These are phyloP conservation scores for Aspergillus carbonarius DNA, from an alignment of 2,329 filamentous ascomycete genomes.

Conservation along the genomic window DNA sequence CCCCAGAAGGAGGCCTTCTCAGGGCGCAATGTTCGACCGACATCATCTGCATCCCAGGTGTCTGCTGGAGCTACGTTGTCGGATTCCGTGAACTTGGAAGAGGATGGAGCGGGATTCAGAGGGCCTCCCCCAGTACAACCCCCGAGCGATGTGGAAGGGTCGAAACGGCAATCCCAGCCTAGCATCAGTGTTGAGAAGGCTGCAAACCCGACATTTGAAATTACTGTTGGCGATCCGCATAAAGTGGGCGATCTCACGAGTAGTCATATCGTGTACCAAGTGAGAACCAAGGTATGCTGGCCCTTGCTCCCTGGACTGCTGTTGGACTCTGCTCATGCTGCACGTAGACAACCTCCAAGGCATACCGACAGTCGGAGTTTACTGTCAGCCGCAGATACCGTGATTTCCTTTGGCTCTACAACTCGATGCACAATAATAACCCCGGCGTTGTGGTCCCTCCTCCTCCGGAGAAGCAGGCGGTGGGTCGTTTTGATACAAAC, in stretches of 20 bases:
- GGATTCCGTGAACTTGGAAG: constrained; percentile 71
- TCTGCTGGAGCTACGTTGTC: constrained; percentile 53
- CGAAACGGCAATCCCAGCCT: constrained; percentile 60
- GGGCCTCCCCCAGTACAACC: constrained; percentile 60
- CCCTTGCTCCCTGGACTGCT: background rate
- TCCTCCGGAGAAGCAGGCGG: constrained; percentile 95
- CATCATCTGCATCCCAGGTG: constrained; percentile 45
- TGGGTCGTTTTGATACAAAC: constrained; percentile 92
- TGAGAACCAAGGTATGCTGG: constrained; percentile 77
- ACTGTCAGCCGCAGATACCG: constrained; percentile 90
- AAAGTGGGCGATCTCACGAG: constrained; percentile 97
- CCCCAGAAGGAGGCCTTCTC: constrained; percentile 58
- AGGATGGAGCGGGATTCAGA: constrained; percentile 65
- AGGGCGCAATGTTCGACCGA: constrained; percentile 37
- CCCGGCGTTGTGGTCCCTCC: constrained; percentile 93
- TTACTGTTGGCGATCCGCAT: constrained; percentile 91
- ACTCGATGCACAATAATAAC: constrained; percentile 87
- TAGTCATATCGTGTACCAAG: constrained; percentile 96
- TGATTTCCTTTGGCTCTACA: constrained; percentile 98
- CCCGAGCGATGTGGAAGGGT: constrained; percentile 43
- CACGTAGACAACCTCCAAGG: constrained; percentile 84
- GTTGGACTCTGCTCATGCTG: constrained; percentile 10
- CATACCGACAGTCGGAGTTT: constrained; percentile 89
- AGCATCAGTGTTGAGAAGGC: constrained; percentile 92
- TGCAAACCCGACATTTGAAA: constrained; percentile 85